Evolutionary conservation across 331 rosid genomes (phyloP).

Genomic region (Rosa hybrid): DNA sequence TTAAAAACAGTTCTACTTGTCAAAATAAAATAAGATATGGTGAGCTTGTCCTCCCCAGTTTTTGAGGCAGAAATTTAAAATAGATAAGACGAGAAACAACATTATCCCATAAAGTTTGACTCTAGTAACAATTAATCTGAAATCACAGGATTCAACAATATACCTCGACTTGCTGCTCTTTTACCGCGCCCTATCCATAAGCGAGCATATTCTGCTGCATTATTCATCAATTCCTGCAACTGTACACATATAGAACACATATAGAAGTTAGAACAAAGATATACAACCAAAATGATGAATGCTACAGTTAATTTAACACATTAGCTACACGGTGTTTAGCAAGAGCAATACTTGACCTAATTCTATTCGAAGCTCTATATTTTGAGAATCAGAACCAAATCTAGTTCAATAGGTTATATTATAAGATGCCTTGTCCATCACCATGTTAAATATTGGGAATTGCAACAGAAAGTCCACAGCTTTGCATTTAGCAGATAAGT

Average conservation of each 20-base stretch:
- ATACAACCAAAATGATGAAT: not conserved
- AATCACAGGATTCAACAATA: not conserved
- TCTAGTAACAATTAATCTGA: not conserved
- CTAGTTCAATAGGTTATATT: not conserved
- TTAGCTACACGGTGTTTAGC: not conserved
- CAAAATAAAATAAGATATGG: not conserved
- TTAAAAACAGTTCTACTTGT: not conserved
- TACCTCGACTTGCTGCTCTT: conserved; percentile 79
- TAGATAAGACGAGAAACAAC: not conserved
- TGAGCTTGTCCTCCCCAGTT: not conserved
- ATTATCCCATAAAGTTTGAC: not conserved
- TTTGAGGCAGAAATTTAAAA: not conserved
- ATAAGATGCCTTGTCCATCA: not conserved
- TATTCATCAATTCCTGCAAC: conserved; percentile 61
- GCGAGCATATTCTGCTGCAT: conserved; percentile 66
- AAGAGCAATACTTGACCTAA: not conserved
- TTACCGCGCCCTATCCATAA: conserved; percentile 76
- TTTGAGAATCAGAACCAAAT: not conserved
- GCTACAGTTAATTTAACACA: not conserved
- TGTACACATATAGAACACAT: conserved; percentile 32
- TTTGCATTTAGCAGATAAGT: not conserved
- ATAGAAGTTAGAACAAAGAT: conserved; percentile 5
- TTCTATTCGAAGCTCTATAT: not conserved
- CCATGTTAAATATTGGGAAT: not conserved
- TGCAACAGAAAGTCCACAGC: not conserved